Base-by-base conservation (phyloP, 768 basidiomycete genomes). In the Butyriboletus loyo region DNA sequence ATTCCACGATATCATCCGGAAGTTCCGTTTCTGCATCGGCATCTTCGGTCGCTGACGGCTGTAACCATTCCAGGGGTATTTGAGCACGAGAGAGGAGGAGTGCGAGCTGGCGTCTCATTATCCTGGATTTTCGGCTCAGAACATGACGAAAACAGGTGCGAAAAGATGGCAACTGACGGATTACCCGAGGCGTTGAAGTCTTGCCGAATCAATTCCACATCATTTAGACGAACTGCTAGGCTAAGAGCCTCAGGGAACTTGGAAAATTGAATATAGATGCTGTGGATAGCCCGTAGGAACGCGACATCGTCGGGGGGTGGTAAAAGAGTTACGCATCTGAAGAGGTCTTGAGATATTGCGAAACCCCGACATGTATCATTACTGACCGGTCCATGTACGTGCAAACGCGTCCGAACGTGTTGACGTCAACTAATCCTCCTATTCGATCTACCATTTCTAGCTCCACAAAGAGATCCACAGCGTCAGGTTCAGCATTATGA, bases 401-500 rank as follows among this genome's bases (percentile, higher is more conserved):
- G 61, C 94, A 96, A 6, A 99, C 95, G 46, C 97, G 85, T 44
- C 75, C 77, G 63, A 81, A 98, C 0, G 90, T 95, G 70, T 95
- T 90, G 25, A 85, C 79, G 60, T 98, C 95, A 19, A 97, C 87
- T 38, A 94, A 72, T 11, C 82, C 74, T 17, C 81, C 77, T 57
- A 98, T 85, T 63, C 83, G 81, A 54, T 85, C 79, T 24, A 97
- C 86, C 59, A 89, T 88, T 69, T 99, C 97, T 59, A 98, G 73
- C 62, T 98, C 97, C 63, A 97, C 86, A 53, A 98, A 73, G 31
- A 98, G 76, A 73, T 98, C 97, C 30, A 99, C 95, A 0, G 96
- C 97, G 67, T 99, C 97, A 28, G 94, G 95, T 70, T 99, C 97
- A 10, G 95, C 97, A 64, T 99, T 98, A 68, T 98, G 97, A 17